A percentile compares a stretch with the other conserved stretches of the same genome.
Conservation (phyloP, 2,329 filamentous ascomycete species). For the Penicillium sp. region DNA sequence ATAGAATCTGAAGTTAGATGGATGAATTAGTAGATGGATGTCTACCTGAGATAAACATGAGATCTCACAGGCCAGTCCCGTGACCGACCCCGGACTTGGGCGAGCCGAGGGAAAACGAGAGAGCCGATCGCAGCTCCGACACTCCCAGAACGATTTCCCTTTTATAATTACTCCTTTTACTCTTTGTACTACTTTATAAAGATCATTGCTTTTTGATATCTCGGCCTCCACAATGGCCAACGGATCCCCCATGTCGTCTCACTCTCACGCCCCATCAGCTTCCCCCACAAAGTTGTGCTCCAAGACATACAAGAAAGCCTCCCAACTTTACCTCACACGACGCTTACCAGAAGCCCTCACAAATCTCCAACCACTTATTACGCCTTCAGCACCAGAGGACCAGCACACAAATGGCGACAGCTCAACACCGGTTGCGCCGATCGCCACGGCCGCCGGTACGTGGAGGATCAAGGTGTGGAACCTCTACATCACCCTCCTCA, state of each 20-base stretch:
- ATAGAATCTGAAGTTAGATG: neutral
- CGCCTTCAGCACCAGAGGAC: constrained; percentile 46
- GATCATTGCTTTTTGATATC: neutral
- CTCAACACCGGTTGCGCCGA: constrained; percentile 60
- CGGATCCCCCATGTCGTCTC: constrained; percentile 32
- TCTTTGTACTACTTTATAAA: neutral
- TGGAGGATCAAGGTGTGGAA: constrained; percentile 96
- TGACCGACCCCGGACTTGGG: constrained; percentile 35
- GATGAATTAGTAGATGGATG: too few species aligned
- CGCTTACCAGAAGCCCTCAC: constrained; percentile 85
- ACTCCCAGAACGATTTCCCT: neutral
- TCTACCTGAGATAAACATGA: neutral
- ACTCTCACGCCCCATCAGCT: constrained; percentile 62
- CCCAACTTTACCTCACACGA: constrained; percentile 90
- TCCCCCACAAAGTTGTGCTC: constrained; percentile 65
- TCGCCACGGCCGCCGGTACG: constrained; percentile 74
- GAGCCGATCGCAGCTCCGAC: constrained; percentile 22
- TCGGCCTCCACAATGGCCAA: constrained; percentile 28
- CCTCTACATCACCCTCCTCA: constrained; percentile 88
- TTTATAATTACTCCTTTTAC: neutral
- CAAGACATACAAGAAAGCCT: constrained; percentile 90
- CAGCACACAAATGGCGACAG: constrained; percentile 46
- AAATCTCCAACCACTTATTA: constrained; percentile 78
- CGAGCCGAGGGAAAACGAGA: constrained; percentile 36
- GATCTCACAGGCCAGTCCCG: constrained; percentile 24